Percentiles rank a stretch among this genome's conserved stretches.
phyloP scores from a whole-genome alignment of 305 asterid species.

The Fraxinus velutina region DNA sequence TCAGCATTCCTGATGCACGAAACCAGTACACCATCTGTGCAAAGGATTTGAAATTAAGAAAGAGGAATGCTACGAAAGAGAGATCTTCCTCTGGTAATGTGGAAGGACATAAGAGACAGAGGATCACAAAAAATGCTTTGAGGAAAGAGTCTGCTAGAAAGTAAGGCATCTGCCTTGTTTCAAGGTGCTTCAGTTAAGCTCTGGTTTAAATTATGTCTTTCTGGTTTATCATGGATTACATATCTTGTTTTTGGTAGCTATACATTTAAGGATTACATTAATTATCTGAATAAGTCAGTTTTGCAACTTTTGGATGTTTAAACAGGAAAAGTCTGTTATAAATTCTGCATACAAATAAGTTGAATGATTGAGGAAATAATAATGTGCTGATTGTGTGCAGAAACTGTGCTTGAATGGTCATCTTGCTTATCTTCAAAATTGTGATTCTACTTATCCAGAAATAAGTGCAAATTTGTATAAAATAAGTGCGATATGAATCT shows the following conservation, averaged over 20 bases:
- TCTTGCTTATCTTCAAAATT: background rate
- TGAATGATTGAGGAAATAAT: background rate
- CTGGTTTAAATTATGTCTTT: background rate
- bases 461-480: background rate
- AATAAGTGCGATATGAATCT: background rate
- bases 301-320: background rate
- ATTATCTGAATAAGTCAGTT: background rate
- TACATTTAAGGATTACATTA: background rate
- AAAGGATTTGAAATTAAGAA: constrained; percentile 43
- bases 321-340: background rate
- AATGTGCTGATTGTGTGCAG: background rate
- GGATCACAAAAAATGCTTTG: constrained; percentile 25
- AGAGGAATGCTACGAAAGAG: constrained; percentile 27
- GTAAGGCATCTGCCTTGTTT: background rate
- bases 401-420: background rate
- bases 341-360: background rate
- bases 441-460: background rate
- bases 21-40: constrained; percentile 51
- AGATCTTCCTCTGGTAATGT: constrained; percentile 10
- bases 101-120: constrained; percentile 42
- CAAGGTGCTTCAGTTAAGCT: background rate
- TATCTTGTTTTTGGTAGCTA: background rate
- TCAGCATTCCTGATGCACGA: constrained; percentile 50
- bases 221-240: background rate
- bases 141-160: constrained; percentile 30